phyloP scores from a whole-genome alignment of 139 green algal species.

The Chlamydomonas schloesseri region DNA sequence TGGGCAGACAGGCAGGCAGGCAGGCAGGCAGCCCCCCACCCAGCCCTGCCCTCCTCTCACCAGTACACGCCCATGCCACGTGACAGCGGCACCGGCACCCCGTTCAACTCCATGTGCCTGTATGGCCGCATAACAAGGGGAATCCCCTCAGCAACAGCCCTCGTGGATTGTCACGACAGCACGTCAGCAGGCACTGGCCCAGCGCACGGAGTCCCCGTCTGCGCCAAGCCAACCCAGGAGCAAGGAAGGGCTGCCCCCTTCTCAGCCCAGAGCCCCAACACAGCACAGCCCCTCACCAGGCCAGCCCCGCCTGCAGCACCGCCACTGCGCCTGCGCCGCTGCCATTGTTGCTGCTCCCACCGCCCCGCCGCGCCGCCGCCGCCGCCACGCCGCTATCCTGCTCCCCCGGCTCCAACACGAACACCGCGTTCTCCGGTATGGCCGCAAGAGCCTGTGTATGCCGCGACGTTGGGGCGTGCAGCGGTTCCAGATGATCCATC shows the following conservation, averaged over 20 bases:
- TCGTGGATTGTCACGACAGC: neutral
- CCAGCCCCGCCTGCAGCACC: slow-evolving; percentile 37
- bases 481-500: too few species aligned
- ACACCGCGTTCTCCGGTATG: slow-evolving; percentile 34
- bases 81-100: slow-evolving; percentile 14
- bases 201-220: too few species aligned
- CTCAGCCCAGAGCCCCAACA: too few species aligned
- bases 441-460: neutral
- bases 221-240: too few species aligned
- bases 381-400: neutral
- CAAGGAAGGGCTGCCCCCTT: too few species aligned
- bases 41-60: too few species aligned
- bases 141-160: too few species aligned
- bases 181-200: neutral
- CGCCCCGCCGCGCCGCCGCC: neutral
- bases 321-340: neutral
- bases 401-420: slow-evolving; percentile 28
- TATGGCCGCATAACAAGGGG: too few species aligned
- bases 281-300: slow-evolving; percentile 29
- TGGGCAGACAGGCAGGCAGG: too few species aligned
- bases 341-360: neutral
- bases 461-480: too few species aligned
- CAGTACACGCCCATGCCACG: slow-evolving; percentile 42
- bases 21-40: too few species aligned
- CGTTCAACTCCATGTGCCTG: slow-evolving; percentile 47